A percentile compares a stretch with the other conserved stretches of the same genome.
Conservation (phyloP, 208 protist species). For the Trypanosoma boissoni region DNA sequence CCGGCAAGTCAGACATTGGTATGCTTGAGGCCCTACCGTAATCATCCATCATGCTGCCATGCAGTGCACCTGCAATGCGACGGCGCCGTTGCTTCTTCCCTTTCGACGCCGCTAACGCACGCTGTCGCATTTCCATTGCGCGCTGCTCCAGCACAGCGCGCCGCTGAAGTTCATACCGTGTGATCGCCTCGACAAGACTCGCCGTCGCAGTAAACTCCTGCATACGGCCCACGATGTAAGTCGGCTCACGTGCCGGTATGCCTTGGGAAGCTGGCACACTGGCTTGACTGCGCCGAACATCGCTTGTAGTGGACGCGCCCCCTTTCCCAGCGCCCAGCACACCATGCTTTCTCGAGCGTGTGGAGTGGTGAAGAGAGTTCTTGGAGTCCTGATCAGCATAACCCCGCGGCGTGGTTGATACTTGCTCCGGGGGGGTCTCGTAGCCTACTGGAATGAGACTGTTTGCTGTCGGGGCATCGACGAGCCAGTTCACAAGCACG, state of each 20-base stretch:
- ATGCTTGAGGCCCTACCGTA: too few relatives aligned
- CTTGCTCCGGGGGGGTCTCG: constrained; percentile 8
- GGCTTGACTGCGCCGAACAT: too few relatives aligned
- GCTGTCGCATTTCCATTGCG: constrained; percentile 6
- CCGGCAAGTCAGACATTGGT: constrained; percentile 5
- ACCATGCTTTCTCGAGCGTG: not conserved
- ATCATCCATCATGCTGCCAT: too few relatives aligned
- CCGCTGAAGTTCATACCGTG: constrained; percentile 35
- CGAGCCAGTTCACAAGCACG: constrained; percentile 72
- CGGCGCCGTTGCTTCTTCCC: constrained; percentile 4
- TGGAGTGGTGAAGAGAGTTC: constrained; percentile 17
- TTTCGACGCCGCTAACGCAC: not conserved
- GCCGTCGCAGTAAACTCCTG: constrained; percentile 36
- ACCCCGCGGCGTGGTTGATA: too few relatives aligned
- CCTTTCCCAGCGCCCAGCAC: not conserved
- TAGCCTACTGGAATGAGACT: constrained; percentile 42
- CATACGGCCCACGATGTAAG: constrained; percentile 32
- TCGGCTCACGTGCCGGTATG: constrained; percentile 6
- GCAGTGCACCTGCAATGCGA: not conserved
- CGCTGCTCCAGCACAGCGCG: constrained; percentile 16
- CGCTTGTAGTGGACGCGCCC: not conserved
- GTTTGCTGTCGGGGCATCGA: constrained; percentile 75
- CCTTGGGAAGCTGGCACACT: too few relatives aligned
- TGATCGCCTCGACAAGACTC: constrained; percentile 51
- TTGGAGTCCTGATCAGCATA: too few relatives aligned